Evolutionary conservation across 768 basidiomycete genomes (phyloP).

Genomic region (Xanthoconium stramineum): DNA sequence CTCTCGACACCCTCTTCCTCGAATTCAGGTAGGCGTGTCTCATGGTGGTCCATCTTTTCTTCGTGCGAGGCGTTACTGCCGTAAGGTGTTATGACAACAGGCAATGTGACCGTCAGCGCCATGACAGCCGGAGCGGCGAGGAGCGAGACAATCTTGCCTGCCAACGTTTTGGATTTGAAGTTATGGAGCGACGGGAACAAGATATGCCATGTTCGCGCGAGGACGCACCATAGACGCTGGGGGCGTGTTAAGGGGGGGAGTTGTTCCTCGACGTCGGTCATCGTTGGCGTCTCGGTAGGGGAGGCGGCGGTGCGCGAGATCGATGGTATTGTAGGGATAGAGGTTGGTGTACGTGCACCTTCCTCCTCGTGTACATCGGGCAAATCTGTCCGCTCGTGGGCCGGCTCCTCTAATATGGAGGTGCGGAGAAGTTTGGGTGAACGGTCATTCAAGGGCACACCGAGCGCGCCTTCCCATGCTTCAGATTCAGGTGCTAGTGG

Average conservation of each 20-base stretch:
- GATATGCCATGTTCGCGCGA: constrained; percentile 50
- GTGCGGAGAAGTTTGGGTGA: constrained; percentile 35
- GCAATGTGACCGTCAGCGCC: constrained; percentile 81
- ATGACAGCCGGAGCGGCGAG: constrained; percentile 88
- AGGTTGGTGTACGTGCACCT: constrained; percentile 14
- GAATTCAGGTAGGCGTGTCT: constrained; percentile 58
- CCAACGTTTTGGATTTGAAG: constrained; percentile 64
- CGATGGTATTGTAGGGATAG: constrained; percentile 44
- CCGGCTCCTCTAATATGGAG: constrained; percentile 21
- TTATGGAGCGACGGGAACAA: constrained; percentile 84
- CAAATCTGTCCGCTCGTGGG: constrained; percentile 2
- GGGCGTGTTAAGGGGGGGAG: constrained; percentile 38
- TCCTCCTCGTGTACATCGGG: constrained; percentile 14
- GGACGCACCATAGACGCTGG: constrained; percentile 34
- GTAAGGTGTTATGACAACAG: constrained; percentile 76
- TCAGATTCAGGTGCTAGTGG: constrained; percentile 29
- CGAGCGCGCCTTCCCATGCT: constrained; percentile 51
- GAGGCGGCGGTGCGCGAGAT: constrained; percentile 56
- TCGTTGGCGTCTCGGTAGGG: constrained; percentile 37
- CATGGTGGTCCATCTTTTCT: constrained; percentile 32
- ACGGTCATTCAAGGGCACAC: constrained; percentile 52
- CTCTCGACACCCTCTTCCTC: constrained; percentile 75
- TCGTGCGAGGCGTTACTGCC: constrained; percentile 14
- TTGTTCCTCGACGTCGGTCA: constrained; percentile 45
- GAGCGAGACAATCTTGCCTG: constrained; percentile 70